Percentiles rank a stretch among this genome's conserved stretches.
Evolutionary conservation across 2,329 filamentous ascomycete species (phyloP).

Genomic region (Arthrinium puccinioides): DNA sequence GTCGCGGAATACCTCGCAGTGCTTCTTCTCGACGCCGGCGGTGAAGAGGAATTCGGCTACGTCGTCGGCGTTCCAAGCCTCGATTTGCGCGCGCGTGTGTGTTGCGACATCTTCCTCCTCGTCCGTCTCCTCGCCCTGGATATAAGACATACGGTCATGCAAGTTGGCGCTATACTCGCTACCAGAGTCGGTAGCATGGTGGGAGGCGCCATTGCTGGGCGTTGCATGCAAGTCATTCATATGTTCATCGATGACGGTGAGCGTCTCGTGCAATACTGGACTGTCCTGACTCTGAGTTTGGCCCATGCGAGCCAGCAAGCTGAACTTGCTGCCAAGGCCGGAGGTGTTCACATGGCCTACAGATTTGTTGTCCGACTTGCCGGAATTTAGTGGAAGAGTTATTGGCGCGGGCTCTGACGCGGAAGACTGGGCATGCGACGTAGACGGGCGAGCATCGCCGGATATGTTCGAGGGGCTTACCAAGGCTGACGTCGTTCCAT

Average conservation of each 20-base stretch:
- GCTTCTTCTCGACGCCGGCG: conserved; percentile 75
- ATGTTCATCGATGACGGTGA: conserved; percentile 95
- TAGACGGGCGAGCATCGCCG: conserved; percentile 16
- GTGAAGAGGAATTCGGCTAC: conserved; percentile 88
- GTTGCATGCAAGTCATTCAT: conserved; percentile 74
- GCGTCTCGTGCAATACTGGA: conserved; percentile 79
- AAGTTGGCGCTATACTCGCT: conserved; percentile 84
- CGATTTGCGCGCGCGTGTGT: conserved; percentile 67
- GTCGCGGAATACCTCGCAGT: conserved; percentile 90
- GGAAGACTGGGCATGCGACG: conserved; percentile 11
- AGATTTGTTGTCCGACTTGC: conserved; percentile 26
- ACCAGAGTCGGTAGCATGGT: conserved; percentile 64
- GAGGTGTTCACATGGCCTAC: conserved; percentile 19
- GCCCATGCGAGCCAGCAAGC: conserved; percentile 30
- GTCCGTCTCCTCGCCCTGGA: conserved; percentile 90
- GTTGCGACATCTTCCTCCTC: conserved; percentile 78
- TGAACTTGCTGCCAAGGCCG: too few species aligned
- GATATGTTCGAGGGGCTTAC: neutral
- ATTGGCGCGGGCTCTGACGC: conserved; percentile 21
- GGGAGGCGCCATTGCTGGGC: conserved; percentile 42
- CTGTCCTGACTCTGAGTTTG: conserved; percentile 42
- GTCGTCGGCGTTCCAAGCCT: conserved; percentile 69
- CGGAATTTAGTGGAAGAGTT: conserved; percentile 33
- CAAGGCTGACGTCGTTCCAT: conserved; percentile 14
- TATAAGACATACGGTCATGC: conserved; percentile 76